phyloP scores from a whole-genome alignment of 768 basidiomycete genomes.

The Brasilioporus rufonigricans region DNA sequence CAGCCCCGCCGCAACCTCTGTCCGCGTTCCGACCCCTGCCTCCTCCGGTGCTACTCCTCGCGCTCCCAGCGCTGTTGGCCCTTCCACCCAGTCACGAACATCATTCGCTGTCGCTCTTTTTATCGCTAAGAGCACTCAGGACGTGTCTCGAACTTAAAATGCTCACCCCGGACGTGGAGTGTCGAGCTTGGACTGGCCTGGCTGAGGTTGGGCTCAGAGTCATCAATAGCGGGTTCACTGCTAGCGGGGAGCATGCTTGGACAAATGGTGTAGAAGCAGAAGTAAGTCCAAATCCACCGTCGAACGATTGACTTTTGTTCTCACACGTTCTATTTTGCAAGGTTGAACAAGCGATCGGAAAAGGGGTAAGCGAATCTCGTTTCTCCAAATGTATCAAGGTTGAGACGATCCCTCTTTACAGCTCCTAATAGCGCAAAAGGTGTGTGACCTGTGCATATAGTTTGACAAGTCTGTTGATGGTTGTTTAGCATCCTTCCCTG shows the following conservation, averaged over 20 bases:
- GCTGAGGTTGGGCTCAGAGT: slow-evolving; percentile 67
- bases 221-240: slow-evolving; percentile 44
- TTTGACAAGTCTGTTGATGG: slow-evolving; percentile 3
- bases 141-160: slow-evolving; percentile 50
- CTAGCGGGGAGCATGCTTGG: slow-evolving; percentile 39
- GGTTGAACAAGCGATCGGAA: slow-evolving; percentile 64
- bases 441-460: slow-evolving; percentile 27
- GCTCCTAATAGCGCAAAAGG: slow-evolving; percentile 60
- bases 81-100: slow-evolving; percentile 63
- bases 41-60: slow-evolving; percentile 51
- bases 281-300: slow-evolving; percentile 37
- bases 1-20: background rate
- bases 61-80: slow-evolving; percentile 55
- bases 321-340: slow-evolving; percentile 15
- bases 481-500: slow-evolving; percentile 59
- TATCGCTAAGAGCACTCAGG: slow-evolving; percentile 56
- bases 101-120: slow-evolving; percentile 51
- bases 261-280: slow-evolving; percentile 53
- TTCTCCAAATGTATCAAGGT: background rate
- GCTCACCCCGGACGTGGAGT: slow-evolving; percentile 60
- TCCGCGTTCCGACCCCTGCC: slow-evolving; percentile 35
- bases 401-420: slow-evolving; percentile 19
- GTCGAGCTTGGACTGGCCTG: slow-evolving; percentile 66
- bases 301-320: background rate
- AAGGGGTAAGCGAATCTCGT: slow-evolving; percentile 50